These are phyloP conservation scores for Magnaporthiopsis rhizophila DNA, from an alignment of 2,329 filamentous ascomycete species.

Conservation along the genomic window DNA sequence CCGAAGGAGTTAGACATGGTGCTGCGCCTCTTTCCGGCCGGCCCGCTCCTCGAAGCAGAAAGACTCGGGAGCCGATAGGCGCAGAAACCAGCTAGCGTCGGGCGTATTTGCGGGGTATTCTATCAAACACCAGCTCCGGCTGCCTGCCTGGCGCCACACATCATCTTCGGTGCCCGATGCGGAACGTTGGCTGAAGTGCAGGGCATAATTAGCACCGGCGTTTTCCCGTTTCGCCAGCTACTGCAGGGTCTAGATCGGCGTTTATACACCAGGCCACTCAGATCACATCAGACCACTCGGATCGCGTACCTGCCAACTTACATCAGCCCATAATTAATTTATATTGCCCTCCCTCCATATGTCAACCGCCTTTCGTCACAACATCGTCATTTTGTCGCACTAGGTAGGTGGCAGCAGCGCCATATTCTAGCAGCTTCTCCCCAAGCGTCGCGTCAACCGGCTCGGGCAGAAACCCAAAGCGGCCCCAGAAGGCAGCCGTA, in stretches of 20 bases:
- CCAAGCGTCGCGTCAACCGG: slow-evolving; percentile 15
- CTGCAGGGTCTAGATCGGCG: too few species aligned
- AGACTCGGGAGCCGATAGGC: too few species aligned
- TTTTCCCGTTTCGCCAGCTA: too few species aligned
- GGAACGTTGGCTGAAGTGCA: too few species aligned
- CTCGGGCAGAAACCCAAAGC: slow-evolving; percentile 22
- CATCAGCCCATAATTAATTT: too few species aligned
- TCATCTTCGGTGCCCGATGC: too few species aligned
- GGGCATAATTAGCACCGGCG: too few species aligned
- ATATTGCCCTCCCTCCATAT: too few species aligned
- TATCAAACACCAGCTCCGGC: too few species aligned
- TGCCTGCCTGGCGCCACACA: neutral
- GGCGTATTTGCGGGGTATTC: neutral
- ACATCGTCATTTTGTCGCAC: slow-evolving; percentile 7
- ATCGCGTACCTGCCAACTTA: too few species aligned
- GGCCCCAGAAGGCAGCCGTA: slow-evolving; percentile 23
- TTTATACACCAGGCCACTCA: too few species aligned
- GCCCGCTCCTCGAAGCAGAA: neutral
- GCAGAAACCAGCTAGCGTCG: neutral
- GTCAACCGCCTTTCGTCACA: neutral
- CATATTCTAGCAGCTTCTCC: slow-evolving; percentile 24
- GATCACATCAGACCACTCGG: too few species aligned
- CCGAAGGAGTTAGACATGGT: neutral
- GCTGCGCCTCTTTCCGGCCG: neutral
- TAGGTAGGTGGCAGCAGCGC: slow-evolving; percentile 24